Evolutionary conservation across 495 filamentous ascomycete species (phyloP), one percentile per base, ranked within the genome.

Genomic region (Melanomma pulvis-pyrius): DNA sequence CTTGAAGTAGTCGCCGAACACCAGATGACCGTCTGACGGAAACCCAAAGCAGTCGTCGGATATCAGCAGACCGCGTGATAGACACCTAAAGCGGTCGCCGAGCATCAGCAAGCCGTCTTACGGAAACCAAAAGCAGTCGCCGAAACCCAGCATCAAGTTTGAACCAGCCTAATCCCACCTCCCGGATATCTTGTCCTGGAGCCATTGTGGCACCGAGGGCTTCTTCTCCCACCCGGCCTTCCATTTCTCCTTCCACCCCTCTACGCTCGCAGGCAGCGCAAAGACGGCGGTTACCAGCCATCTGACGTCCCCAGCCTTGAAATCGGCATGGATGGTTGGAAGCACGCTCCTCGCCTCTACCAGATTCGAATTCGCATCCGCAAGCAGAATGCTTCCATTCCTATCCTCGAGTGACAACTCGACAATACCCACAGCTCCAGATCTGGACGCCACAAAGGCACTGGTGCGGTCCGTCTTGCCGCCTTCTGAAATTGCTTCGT

Each of bases 321-420:
- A 29, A 59, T 79, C 74, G 1, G 65, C 65, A 34, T 75, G 68
- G 68, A 92, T 71, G 17, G 87, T 89, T 21, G 90, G 90, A 58
- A 92, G 80, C 44, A 89, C 79, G 0, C 88, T 90, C 55, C 90
- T 76, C 34, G 85, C 84, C 76, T 89, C 84, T 0, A 92, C 82
- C 41, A 92, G 74, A 71, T 92, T 92, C 36, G 87, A 87, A 73
- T 93, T 92, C 0, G 90, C 88, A 74, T 93, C 90, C 1, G 88
- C 87, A 53, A 90, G 84, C 32, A 91, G 85, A 53, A 89, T 77
- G 54, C 77, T 82, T 1, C 88, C 88, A 30, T 74, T 74, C 25
- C 88, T 77, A 11, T 74, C 73, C 39, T 71, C 72, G 0, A 53
- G 60, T 0, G 71, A 79, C 17, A 91, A 70, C 63, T 87, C 88